These are phyloP conservation scores for Globisporangium uncinulatum DNA, from an alignment of 352 stramenopile species.

Conservation along the genomic window DNA sequence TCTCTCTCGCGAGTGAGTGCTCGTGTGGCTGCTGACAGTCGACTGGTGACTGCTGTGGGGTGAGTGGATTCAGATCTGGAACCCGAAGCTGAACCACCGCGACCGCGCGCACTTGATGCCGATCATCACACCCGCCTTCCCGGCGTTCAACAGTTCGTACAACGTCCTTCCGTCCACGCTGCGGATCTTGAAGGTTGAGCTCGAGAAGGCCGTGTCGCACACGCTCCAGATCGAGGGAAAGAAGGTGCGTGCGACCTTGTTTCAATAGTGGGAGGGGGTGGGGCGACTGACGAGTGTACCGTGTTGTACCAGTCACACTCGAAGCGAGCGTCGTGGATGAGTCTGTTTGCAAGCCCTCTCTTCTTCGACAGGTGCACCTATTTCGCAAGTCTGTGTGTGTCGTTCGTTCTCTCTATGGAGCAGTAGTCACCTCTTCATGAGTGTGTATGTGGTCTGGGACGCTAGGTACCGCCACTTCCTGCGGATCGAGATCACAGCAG, in stretches of 20 bases:
- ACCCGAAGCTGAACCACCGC: constrained; percentile 73
- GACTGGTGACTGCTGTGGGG: neutral
- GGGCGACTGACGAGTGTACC: neutral
- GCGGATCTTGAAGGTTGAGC: constrained; percentile 88
- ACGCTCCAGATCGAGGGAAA: constrained; percentile 71
- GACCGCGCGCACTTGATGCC: constrained; percentile 96
- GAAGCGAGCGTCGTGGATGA: constrained; percentile 72
- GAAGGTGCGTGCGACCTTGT: constrained; percentile 35
- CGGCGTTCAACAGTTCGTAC: constrained; percentile 97
- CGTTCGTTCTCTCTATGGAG: neutral
- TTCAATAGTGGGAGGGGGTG: too few relatives aligned
- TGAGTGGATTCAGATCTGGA: constrained; percentile 65
- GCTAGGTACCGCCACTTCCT: constrained; percentile 76
- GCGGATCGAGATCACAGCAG: constrained; percentile 65
- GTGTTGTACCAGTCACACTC: neutral
- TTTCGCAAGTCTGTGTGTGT: neutral
- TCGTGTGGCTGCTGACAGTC: too few relatives aligned
- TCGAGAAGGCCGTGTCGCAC: constrained; percentile 53
- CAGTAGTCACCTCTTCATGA: constrained; percentile 6
- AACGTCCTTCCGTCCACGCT: constrained; percentile 93
- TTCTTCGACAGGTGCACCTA: constrained; percentile 71
- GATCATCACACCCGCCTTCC: constrained; percentile 98
- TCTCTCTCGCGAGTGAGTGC: too few relatives aligned
- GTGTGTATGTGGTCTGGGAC: constrained; percentile 2
- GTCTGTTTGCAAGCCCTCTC: constrained; percentile 61